A percentile compares a stretch with the other conserved stretches of the same genome.
Conservation (phyloP, 176 grass and related monocot genomes). For the Triticum monococcum region DNA sequence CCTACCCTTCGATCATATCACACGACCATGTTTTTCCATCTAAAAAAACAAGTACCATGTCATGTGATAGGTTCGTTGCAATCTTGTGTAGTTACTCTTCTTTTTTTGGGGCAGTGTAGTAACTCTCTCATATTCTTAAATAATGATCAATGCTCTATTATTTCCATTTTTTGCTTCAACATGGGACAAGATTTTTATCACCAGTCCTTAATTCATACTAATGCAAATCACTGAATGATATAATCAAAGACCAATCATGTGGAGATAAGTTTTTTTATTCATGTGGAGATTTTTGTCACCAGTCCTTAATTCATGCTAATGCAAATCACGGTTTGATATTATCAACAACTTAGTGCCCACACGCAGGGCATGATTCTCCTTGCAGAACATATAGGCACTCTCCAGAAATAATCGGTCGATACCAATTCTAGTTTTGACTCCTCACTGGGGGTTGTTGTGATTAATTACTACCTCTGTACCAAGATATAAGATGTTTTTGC, state of each 20-base stretch:
- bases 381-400: background rate
- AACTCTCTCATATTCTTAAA: background rate
- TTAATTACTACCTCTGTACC: background rate
- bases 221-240: background rate
- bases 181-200: background rate
- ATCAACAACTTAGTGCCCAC: background rate
- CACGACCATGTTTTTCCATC: background rate
- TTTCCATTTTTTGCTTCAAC: background rate
- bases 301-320: background rate
- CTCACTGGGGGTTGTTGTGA: background rate
- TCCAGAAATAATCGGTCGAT: background rate
- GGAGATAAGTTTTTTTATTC: too few relatives aligned
- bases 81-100: background rate
- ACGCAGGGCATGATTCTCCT: background rate
- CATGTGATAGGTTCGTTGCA: background rate
- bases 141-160: background rate
- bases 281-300: background rate
- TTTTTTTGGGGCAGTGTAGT: background rate
- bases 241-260: background rate
- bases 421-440: background rate
- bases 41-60: background rate
- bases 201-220: background rate
- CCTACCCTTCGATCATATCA: background rate
- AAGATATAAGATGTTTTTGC: too few relatives aligned
- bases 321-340: background rate